Percentiles rank a stretch among this genome's conserved stretches.
phyloP scores from a whole-genome alignment of 768 basidiomycete species.

The Suillus luteus region DNA sequence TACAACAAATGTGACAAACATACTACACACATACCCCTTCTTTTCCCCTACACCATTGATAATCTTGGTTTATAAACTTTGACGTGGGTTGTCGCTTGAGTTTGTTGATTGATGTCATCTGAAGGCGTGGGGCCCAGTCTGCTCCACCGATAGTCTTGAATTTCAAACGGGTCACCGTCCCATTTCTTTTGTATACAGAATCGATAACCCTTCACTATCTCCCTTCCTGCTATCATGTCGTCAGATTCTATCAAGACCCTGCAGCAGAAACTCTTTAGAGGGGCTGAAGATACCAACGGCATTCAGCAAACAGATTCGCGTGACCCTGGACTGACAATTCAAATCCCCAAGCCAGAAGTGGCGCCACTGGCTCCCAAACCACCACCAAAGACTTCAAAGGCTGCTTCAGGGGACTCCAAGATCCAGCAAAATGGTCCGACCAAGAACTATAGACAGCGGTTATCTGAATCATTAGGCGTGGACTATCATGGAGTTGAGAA shows the following conservation, averaged over 20 bases:
- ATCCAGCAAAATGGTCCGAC: constrained; percentile 17
- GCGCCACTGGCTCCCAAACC: constrained; percentile 31
- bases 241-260: constrained; percentile 58
- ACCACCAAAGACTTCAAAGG: constrained; percentile 51
- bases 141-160: constrained; percentile 15
- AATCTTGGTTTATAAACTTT: constrained; percentile 4
- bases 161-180: constrained; percentile 21
- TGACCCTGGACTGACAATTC: constrained; percentile 55
- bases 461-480: constrained; percentile 62
- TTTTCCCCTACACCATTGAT: constrained; percentile 12
- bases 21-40: constrained; percentile 27
- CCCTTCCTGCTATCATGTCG: constrained; percentile 36
- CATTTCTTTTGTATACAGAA: neutral
- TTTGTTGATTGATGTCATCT: neutral
- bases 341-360: constrained; percentile 60
- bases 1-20: constrained; percentile 16
- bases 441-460: constrained; percentile 59
- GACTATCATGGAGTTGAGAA: constrained; percentile 84
- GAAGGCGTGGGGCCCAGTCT: neutral
- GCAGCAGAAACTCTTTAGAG: constrained; percentile 73
- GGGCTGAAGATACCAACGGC: constrained; percentile 30
- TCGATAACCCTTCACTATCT: constrained; percentile 12
- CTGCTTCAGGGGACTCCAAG: constrained; percentile 26
- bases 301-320: constrained; percentile 26
- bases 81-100: neutral